Evolutionary conservation across 208 protist species (phyloP).

Genomic region (Trypanosoma mega): DNA sequence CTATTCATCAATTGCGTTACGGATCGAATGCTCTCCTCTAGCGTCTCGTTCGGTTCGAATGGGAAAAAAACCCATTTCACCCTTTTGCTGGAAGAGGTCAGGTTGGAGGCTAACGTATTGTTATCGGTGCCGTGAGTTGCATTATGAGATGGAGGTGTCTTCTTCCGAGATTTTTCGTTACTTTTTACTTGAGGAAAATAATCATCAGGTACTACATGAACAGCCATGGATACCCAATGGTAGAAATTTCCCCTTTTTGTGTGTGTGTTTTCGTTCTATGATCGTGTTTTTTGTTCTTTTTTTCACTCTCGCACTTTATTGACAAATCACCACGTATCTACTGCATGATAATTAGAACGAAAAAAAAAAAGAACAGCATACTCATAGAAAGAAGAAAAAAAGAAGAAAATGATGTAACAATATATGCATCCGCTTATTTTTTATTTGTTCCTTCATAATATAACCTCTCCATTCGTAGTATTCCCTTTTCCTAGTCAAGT

Average conservation of each 20-base stretch:
- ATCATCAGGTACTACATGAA: conserved; percentile 27
- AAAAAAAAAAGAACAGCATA: neutral
- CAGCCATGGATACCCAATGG: too few species aligned
- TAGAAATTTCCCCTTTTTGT: too few species aligned
- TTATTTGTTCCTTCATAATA: neutral
- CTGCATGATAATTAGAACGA: neutral
- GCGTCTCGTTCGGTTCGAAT: neutral
- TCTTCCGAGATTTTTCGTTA: neutral
- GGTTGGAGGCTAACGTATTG: neutral
- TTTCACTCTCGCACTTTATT: too few species aligned
- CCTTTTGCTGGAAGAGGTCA: neutral
- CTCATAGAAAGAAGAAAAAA: conserved; percentile 14
- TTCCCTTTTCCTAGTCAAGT: neutral
- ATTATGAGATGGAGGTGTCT: neutral
- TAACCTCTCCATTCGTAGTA: neutral
- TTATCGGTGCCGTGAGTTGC: neutral
- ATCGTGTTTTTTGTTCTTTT: too few species aligned
- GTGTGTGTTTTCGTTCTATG: too few species aligned
- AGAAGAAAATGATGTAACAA: conserved; percentile 2
- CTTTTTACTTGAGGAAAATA: conserved; percentile 22
- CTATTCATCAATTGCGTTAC: conserved; percentile 13
- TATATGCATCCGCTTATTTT: neutral
- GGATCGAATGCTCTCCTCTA: neutral
- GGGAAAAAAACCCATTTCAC: neutral
- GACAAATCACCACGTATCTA: conserved; percentile 1